Conservation (phyloP, 2,329 filamentous ascomycete genomes). For the Hypoxylon sp. region DNA sequence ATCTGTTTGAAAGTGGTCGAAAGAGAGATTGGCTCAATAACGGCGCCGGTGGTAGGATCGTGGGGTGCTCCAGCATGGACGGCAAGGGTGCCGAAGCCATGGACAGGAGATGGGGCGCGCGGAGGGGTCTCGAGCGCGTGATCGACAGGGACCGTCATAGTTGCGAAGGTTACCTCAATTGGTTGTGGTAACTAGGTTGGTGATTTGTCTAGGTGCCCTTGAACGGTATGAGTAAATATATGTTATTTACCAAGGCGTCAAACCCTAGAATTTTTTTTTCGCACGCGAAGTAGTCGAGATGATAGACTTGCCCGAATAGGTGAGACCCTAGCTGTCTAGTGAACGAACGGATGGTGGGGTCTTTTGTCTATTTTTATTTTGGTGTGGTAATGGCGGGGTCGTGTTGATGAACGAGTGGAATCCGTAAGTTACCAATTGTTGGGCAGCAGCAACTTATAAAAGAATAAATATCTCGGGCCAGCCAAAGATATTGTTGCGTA, state of each 20-base stretch:
- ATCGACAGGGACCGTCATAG: constrained; percentile 51
- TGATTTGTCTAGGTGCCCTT: constrained; percentile 1
- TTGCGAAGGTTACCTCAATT: constrained; percentile 17
- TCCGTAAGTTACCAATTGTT: neutral
- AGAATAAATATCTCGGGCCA: neutral
- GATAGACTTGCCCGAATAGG: constrained; percentile 1
- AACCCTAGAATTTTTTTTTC: constrained; percentile 17
- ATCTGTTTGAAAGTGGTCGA: constrained; percentile 97
- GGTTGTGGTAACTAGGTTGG: neutral
- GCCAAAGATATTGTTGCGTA: constrained; percentile 6
- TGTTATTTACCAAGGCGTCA: constrained; percentile 1
- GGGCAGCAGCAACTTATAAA: constrained; percentile 19
- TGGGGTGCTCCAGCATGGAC: constrained; percentile 94
- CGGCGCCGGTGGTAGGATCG: constrained; percentile 91
- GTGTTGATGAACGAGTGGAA: constrained; percentile 5
- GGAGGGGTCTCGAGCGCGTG: constrained; percentile 79
- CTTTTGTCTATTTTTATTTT: constrained; percentile 19
- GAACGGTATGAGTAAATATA: neutral
- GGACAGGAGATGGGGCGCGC: constrained; percentile 78
- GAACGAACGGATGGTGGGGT: constrained; percentile 23
- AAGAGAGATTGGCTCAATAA: constrained; percentile 95
- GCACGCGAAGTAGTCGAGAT: neutral
- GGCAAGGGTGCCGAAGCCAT: constrained; percentile 91
- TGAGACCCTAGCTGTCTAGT: constrained; percentile 1
- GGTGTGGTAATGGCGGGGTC: constrained; percentile 17